phyloP scores from a whole-genome alignment of 805 yeast species.

The Suhomyces emberorum region DNA sequence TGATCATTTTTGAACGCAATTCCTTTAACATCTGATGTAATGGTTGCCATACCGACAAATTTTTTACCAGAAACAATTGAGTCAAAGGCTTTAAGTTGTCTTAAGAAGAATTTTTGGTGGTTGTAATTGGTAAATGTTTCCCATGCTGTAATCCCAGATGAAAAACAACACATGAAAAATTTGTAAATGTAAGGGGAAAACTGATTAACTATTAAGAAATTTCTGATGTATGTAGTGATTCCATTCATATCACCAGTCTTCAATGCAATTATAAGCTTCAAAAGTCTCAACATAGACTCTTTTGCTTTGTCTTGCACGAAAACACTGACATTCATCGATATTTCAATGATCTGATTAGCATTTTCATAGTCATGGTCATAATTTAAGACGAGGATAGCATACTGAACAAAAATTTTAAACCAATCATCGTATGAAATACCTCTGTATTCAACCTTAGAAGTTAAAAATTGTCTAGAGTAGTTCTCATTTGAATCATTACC shows the following conservation, averaged over 20 bases:
- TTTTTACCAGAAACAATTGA: conserved; percentile 50
- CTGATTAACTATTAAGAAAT: conserved; percentile 63
- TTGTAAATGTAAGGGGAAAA: conserved; percentile 68
- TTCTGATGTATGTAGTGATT: conserved; percentile 58
- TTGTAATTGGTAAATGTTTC: conserved; percentile 70
- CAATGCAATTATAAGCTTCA: conserved; percentile 60
- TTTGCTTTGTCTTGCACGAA: conserved; percentile 65
- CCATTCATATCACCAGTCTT: conserved; percentile 48
- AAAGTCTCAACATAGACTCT: conserved; percentile 58
- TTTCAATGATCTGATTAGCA: conserved; percentile 53
- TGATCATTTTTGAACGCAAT: conserved; percentile 38
- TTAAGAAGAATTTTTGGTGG: conserved; percentile 83
- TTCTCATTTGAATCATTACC: conserved; percentile 18
- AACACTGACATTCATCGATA: conserved; percentile 75
- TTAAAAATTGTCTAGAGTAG: conserved; percentile 30
- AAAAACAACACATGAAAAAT: conserved; percentile 63
- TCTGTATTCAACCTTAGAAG: conserved; percentile 60
- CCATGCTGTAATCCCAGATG: conserved; percentile 57
- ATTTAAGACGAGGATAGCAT: conserved; percentile 64
- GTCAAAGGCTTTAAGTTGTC: conserved; percentile 89
- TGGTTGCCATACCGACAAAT: conserved; percentile 77
- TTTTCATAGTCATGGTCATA: conserved; percentile 61
- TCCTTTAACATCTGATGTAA: conserved; percentile 51
- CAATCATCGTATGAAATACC: conserved; percentile 77
- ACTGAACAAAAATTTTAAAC: conserved; percentile 81